Evolutionary conservation across 2,329 filamentous ascomycete genomes (phyloP).

Genomic region (Aaosphaeria arxii): DNA sequence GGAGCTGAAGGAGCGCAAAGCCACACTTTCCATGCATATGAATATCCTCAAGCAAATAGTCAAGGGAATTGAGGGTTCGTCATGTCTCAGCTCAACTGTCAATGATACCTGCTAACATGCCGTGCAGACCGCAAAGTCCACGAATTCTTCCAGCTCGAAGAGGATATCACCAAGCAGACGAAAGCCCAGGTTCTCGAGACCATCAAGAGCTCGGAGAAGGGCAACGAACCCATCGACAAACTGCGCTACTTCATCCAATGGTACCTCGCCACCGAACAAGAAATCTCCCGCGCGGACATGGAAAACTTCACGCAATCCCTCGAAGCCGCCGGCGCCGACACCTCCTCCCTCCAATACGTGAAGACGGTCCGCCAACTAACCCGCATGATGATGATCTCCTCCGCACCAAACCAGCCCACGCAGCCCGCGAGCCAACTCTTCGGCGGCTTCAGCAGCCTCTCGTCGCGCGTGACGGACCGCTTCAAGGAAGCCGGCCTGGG

Average conservation of each 20-base stretch:
- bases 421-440: conserved; percentile 77
- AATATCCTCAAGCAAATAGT: conserved; percentile 82
- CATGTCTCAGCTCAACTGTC: neutral
- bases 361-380: conserved; percentile 82
- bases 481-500: conserved; percentile 87
- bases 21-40: conserved; percentile 91
- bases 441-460: conserved; percentile 88
- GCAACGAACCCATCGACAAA: conserved; percentile 82
- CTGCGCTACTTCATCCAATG: conserved; percentile 94
- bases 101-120: conserved; percentile 2
- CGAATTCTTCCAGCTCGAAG: conserved; percentile 93
- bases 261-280: conserved; percentile 83
- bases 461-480: conserved; percentile 85
- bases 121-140: conserved; percentile 76
- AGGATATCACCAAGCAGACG: conserved; percentile 86
- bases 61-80: conserved; percentile 70
- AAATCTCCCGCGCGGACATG: conserved; percentile 78
- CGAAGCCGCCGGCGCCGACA: conserved; percentile 70
- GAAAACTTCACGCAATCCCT: conserved; percentile 83
- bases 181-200: conserved; percentile 86
- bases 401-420: conserved; percentile 65
- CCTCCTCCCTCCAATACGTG: conserved; percentile 77
- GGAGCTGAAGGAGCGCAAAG: conserved; percentile 87
- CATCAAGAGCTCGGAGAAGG: conserved; percentile 77
- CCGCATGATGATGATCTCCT: conserved; percentile 96